phyloP scores from a whole-genome alignment of 352 stramenopile species.

The Saprolegnia parasitica region DNA sequence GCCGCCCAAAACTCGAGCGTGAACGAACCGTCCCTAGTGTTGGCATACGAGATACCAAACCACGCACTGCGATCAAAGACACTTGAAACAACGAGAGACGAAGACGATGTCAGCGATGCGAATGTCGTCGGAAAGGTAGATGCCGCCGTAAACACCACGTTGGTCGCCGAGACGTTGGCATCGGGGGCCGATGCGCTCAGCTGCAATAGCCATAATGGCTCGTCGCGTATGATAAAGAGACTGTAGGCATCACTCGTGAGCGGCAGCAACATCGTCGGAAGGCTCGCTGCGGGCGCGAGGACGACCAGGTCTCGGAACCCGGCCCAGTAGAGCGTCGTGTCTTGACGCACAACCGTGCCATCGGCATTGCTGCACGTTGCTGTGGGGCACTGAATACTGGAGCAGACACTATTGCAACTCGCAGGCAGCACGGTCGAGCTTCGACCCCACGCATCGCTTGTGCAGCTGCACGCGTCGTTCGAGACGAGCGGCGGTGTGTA shows the following conservation, averaged over 20 bases:
- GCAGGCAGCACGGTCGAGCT: conserved; percentile 3
- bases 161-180: conserved; percentile 32
- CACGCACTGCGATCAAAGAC: conserved; percentile 13
- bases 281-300: conserved; percentile 39
- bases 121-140: conserved; percentile 30
- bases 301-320: conserved; percentile 55
- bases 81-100: neutral
- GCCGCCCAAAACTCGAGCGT: conserved; percentile 59
- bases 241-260: conserved; percentile 50
- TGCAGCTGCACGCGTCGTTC: conserved; percentile 28
- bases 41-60: conserved; percentile 20
- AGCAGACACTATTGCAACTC: neutral
- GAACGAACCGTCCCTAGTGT: conserved; percentile 35
- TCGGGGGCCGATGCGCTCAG: conserved; percentile 39
- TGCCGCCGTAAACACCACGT: conserved; percentile 25
- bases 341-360: neutral
- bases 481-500: neutral
- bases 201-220: conserved; percentile 52
- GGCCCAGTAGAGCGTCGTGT: conserved; percentile 34
- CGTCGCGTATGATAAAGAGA: conserved; percentile 49
- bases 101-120: conserved; percentile 37
- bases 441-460: conserved; percentile 27
- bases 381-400: neutral
- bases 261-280: conserved; percentile 41
- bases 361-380: conserved; percentile 3